These are phyloP conservation scores for Citeromyces hawaiiensis DNA, from an alignment of 1,139 yeast species.

Conservation along the genomic window DNA sequence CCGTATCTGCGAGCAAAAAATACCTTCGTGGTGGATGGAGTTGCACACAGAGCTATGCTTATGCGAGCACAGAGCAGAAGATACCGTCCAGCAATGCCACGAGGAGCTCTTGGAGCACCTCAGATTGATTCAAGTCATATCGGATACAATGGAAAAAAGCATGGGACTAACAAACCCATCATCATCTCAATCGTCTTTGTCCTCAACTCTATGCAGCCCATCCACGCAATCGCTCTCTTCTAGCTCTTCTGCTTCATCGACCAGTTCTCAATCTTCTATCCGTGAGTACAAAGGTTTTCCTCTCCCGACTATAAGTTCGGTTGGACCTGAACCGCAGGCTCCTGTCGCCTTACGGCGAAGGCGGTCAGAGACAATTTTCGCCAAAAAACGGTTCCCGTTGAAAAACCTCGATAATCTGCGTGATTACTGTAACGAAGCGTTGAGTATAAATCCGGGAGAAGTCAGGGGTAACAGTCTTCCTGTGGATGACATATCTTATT, in stretches of 20 bases:
- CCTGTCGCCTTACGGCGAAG: constrained; percentile 10
- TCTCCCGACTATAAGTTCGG: constrained; percentile 14
- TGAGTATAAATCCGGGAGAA: constrained; percentile 55
- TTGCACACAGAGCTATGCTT: constrained; percentile 82
- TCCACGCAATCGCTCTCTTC: constrained; percentile 8
- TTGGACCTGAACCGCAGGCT: constrained; percentile 4
- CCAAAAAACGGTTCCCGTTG: constrained; percentile 41
- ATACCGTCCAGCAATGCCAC: constrained; percentile 65
- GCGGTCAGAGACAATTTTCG: constrained; percentile 17
- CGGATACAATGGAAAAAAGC: constrained; percentile 19
- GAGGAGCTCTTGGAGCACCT: constrained; percentile 69
- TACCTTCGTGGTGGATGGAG: constrained; percentile 97
- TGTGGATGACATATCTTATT: constrained; percentile 24
- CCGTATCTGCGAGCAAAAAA: constrained; percentile 77
- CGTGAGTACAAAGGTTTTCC: constrained; percentile 50
- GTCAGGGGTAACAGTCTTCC: constrained; percentile 10
- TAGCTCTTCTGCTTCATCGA: constrained; percentile 15
- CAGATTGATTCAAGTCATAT: constrained; percentile 30
- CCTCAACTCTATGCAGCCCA: background rate
- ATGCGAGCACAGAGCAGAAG: constrained; percentile 73
- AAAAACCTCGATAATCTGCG: constrained; percentile 50
- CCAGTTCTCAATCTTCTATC: constrained; percentile 10
- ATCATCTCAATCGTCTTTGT: constrained; percentile 11
- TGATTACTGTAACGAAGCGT: constrained; percentile 67
- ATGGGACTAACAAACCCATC: constrained; percentile 3